phyloP scores from a whole-genome alignment of 208 protist genomes.

The Acanthamoeba royreba region DNA sequence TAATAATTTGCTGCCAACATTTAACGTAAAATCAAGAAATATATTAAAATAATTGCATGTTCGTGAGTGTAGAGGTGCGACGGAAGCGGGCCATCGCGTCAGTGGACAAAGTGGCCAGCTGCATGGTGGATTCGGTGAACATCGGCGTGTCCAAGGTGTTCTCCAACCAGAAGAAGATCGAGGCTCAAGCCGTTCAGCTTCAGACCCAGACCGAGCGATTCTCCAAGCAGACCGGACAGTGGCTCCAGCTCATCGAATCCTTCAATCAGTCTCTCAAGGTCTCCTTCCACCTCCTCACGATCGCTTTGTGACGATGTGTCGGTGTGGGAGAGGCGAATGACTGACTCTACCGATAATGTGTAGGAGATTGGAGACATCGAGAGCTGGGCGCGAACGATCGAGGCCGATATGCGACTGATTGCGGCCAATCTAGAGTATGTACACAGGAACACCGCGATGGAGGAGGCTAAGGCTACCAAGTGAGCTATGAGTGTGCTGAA shows the following conservation, averaged over 20 bases:
- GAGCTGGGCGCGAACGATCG: conserved; percentile 44
- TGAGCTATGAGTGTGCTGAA: not conserved
- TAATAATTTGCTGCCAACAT: too few species aligned
- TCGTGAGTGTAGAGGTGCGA: not conserved
- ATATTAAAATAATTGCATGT: not conserved
- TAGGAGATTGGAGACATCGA: conserved; percentile 54
- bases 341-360: not conserved
- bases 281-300: not conserved
- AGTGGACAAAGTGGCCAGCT: conserved; percentile 8
- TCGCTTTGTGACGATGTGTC: not conserved
- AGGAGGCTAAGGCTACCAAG: not conserved
- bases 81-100: conserved; percentile 24
- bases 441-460: conserved; percentile 32
- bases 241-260: conserved; percentile 47
- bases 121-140: conserved; percentile 54
- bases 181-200: conserved; percentile 25
- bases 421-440: conserved; percentile 48
- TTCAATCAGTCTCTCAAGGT: conserved; percentile 57
- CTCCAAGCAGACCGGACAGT: conserved; percentile 39
- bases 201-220: conserved; percentile 45
- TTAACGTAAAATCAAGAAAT: not conserved
- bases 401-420: conserved; percentile 41
- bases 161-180: conserved; percentile 50
- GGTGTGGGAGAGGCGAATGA: not conserved
- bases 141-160: conserved; percentile 52